Base-by-base conservation (phyloP, 352 stramenopile genomes). In the Globisporangium cylindrosporum region DNA sequence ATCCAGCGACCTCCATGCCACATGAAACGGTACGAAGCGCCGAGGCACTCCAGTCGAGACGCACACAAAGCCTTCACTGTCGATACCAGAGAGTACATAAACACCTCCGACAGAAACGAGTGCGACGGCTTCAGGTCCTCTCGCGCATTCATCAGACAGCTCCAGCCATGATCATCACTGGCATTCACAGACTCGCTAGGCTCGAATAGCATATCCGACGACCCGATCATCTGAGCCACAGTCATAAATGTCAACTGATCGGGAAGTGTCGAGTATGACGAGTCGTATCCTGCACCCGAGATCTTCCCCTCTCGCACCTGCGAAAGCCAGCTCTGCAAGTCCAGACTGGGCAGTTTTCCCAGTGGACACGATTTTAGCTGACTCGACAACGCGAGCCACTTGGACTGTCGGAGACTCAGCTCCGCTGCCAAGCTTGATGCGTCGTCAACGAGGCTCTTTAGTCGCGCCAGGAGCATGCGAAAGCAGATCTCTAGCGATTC, bases 281-380 rank as follows among this genome's bases (percentile, higher is more conserved):
- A 73, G 70, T 93, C 84, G 15, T 88, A 65, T 0, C 86, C 86
- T 27, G 82, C 82, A 29, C 86, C 84, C 1, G 86, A 93, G 3
- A 94, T 87, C 71, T 93, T 93, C 1, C 86, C 86, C 70, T 93
- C 82, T 49, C 80, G 83, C 0, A 94, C 78, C 69, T 94, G 86
- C 1, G 75, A 74, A 2, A 92, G 74, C 86, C 86, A 94, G 48
- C 86, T 94, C 56, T 91, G 85, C 2, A 87, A 72, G 53, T 94
- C 86, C 1, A 78, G 72, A 0, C 81, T 89, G 1, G 82, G 72
- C 7, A 77, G 54, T 22, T 75, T 77, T 29, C 72, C 73, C 55
- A 91, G 69, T 7, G 86, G 86, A 38, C 79, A 92, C 8, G 80
- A 82, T 38, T 75, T 75, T 22, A 94, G 64, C 43, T 94, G 86